Percentiles rank a stretch among this genome's conserved stretches.
phyloP scores from a whole-genome alignment of 2,329 filamentous ascomycete species.

The Penicillium oxalicum region DNA sequence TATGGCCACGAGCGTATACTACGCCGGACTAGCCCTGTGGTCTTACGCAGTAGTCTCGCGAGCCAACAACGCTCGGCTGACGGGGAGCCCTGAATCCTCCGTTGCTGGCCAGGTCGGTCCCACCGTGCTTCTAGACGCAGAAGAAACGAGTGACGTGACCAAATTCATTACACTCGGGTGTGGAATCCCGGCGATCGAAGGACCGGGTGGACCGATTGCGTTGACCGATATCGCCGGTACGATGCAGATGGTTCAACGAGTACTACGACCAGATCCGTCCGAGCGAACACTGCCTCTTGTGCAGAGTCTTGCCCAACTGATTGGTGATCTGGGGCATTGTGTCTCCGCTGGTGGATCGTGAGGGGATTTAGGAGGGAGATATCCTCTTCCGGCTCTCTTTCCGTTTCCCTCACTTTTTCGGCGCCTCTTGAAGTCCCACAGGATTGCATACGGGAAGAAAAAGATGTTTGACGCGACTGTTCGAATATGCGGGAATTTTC shows the following conservation, averaged over 20 bases:
- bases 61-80: conserved; percentile 33
- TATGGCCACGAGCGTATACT: conserved; percentile 62
- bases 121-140: conserved; percentile 52
- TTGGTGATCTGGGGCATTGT: conserved; percentile 34
- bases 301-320: conserved; percentile 60
- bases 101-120: conserved; percentile 12
- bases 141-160: conserved; percentile 49
- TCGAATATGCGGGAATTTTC: too few relatives aligned
- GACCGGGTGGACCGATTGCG: conserved; percentile 26
- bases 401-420: too few relatives aligned
- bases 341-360: conserved; percentile 1
- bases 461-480: too few relatives aligned
- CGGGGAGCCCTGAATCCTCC: conserved; percentile 18
- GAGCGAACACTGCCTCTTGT: conserved; percentile 55
- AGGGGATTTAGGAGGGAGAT: not conserved
- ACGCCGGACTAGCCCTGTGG: conserved; percentile 64
- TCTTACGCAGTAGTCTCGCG: conserved; percentile 57
- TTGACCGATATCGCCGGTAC: conserved; percentile 54
- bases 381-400: too few relatives aligned
- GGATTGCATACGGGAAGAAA: too few relatives aligned
- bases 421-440: too few relatives aligned
- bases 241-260: conserved; percentile 54
- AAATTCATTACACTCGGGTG: conserved; percentile 55
- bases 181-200: conserved; percentile 49
- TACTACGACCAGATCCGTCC: conserved; percentile 52